Evolutionary conservation across 441 rosid genomes (phyloP).

Genomic region (Adansonia grandidieri): DNA sequence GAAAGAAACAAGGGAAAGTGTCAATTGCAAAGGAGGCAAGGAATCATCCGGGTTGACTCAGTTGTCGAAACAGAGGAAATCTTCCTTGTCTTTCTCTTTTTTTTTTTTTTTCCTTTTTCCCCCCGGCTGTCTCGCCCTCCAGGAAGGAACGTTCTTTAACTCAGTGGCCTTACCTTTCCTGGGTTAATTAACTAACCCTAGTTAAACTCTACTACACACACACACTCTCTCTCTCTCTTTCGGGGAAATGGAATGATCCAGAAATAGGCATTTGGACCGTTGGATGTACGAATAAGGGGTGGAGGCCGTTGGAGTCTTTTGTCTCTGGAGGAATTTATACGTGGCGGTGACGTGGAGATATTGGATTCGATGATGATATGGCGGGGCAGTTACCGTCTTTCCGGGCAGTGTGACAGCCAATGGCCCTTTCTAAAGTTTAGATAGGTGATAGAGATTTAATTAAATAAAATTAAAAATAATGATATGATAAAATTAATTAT

Average conservation of each 20-base stretch:
- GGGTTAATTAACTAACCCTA: constrained; percentile 53
- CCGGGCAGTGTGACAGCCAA: constrained; percentile 30
- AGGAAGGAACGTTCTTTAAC: constrained; percentile 40
- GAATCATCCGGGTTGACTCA: constrained; percentile 46
- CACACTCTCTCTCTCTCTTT: background rate
- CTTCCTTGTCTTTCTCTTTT: constrained; percentile 19
- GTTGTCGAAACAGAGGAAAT: constrained; percentile 26
- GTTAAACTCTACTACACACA: constrained; percentile 30
- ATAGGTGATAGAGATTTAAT: too few relatives aligned
- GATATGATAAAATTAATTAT: too few relatives aligned
- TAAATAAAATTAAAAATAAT: too few relatives aligned
- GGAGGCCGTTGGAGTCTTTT: constrained; percentile 35
- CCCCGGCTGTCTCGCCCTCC: constrained; percentile 12
- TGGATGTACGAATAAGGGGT: constrained; percentile 36
- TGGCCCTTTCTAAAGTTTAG: background rate
- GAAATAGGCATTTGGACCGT: constrained; percentile 48
- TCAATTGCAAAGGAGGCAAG: constrained; percentile 31
- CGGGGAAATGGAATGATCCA: constrained; percentile 52
- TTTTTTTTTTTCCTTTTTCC: constrained; percentile 23
- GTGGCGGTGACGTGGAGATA: constrained; percentile 35
- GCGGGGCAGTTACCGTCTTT: constrained; percentile 18
- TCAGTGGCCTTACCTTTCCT: constrained; percentile 12
- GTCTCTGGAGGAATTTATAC: constrained; percentile 14
- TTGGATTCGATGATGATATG: too few relatives aligned
- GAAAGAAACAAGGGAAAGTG: constrained; percentile 15